A percentile compares a stretch with the other conserved stretches of the same genome.
phyloP scores from a whole-genome alignment of 805 yeast genomes.

The Cephaloascus fragrans region DNA sequence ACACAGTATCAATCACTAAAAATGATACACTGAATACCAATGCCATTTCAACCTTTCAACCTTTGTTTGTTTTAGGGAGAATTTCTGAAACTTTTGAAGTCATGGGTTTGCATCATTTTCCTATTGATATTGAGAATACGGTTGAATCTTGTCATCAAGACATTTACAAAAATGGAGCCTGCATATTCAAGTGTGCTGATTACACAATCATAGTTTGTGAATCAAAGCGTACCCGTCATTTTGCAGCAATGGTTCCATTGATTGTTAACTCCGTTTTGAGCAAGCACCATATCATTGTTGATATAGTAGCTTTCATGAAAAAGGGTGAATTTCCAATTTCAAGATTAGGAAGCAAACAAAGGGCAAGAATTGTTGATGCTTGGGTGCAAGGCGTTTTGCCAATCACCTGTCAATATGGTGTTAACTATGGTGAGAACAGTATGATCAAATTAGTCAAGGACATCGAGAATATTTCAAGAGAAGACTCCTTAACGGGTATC shows the following conservation, averaged over 20 bases:
- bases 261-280: slow-evolving; percentile 71
- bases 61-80: slow-evolving; percentile 75
- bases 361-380: slow-evolving; percentile 55
- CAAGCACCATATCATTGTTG: slow-evolving; percentile 74
- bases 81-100: slow-evolving; percentile 85
- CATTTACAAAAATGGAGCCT: slow-evolving; percentile 51
- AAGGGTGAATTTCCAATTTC: slow-evolving; percentile 58
- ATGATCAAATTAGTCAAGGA: slow-evolving; percentile 50
- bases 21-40: slow-evolving; percentile 25
- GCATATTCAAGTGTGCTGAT: slow-evolving; percentile 77
- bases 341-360: slow-evolving; percentile 65
- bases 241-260: slow-evolving; percentile 75
- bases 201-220: slow-evolving; percentile 71
- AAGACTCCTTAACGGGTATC: slow-evolving; percentile 14
- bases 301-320: slow-evolving; percentile 72
- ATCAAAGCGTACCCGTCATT: slow-evolving; percentile 33
- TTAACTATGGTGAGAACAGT: slow-evolving; percentile 60
- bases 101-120: slow-evolving; percentile 86
- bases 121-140: slow-evolving; percentile 62
- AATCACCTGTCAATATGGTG: slow-evolving; percentile 28
- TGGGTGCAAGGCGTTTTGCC: slow-evolving; percentile 39
- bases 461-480: slow-evolving; percentile 27
- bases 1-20: slow-evolving; percentile 47
- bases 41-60: slow-evolving; percentile 43
- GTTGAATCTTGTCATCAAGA: slow-evolving; percentile 36